Conservation (phyloP, 495 filamentous ascomycete genomes). For the Parmelia sp. region DNA sequence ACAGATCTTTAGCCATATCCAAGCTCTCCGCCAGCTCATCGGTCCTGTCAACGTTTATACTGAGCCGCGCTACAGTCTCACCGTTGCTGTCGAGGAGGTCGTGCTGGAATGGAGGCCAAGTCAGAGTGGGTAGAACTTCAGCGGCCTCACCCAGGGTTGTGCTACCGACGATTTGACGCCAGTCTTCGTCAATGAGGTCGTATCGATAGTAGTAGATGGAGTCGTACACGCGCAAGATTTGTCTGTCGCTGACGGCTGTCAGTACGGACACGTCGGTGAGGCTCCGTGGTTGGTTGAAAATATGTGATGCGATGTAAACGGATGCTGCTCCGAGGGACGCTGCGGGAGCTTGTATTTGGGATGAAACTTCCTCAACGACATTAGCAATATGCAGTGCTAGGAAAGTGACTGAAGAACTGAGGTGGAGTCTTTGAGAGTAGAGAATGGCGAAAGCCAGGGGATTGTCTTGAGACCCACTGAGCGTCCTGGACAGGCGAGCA, state of each 20-base stretch:
- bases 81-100: too few species aligned
- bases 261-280: not conserved
- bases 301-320: not conserved
- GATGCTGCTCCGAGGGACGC: not conserved
- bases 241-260: not conserved
- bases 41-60: too few species aligned
- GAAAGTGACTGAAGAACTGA: not conserved
- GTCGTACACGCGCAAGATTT: not conserved
- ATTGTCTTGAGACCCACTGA: not conserved
- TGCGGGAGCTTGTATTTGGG: not conserved
- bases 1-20: too few species aligned
- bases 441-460: not conserved
- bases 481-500: not conserved
- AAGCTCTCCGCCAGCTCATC: not conserved
- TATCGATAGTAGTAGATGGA: not conserved
- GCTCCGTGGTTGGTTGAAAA: not conserved
- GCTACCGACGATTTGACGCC: not conserved
- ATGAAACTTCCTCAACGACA: not conserved
- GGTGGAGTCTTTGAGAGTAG: not conserved
- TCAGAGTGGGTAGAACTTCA: not conserved
- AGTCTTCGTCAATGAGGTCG: not conserved
- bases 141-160: not conserved
- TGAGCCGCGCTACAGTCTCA: too few species aligned
- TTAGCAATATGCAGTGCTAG: not conserved
- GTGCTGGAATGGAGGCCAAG: not conserved